Conservation (phyloP, 2,329 filamentous ascomycete species). For the Ophiostoma montium region DNA sequence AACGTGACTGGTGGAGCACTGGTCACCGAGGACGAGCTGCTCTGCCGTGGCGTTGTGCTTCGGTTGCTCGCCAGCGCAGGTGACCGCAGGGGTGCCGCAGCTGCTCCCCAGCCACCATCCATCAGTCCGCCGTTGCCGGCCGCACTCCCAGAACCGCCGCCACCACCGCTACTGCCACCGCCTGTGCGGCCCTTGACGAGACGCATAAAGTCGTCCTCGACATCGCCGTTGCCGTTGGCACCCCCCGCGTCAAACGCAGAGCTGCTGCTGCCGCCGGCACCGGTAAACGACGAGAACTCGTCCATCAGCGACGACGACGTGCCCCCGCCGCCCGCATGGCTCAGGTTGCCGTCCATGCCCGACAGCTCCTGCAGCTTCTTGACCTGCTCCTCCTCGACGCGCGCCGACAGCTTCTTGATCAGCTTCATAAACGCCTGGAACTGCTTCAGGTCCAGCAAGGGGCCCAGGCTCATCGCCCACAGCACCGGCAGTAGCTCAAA, state of each 20-base stretch:
- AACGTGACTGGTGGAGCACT: slow-evolving; percentile 35
- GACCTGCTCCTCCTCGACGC: slow-evolving; percentile 78
- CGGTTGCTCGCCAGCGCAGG: slow-evolving; percentile 1
- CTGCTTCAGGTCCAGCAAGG: slow-evolving; percentile 71
- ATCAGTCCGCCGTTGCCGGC: slow-evolving; percentile 9
- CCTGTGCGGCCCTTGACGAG: slow-evolving; percentile 65
- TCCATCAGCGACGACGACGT: slow-evolving; percentile 39
- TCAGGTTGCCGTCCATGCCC: not conserved
- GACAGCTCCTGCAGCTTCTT: slow-evolving; percentile 72
- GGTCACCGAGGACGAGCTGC: slow-evolving; percentile 19
- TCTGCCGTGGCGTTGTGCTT: not conserved
- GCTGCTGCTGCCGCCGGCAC: slow-evolving; percentile 13
- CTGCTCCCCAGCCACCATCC: slow-evolving; percentile 10
- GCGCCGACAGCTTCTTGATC: slow-evolving; percentile 64
- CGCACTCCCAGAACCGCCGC: too few relatives aligned
- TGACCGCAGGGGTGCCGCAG: slow-evolving; percentile 1
- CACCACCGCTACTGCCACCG: not conserved
- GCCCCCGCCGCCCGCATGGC: slow-evolving; percentile 24
- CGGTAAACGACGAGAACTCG: slow-evolving; percentile 59
- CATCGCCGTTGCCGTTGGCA: slow-evolving; percentile 27
- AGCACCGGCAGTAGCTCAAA: slow-evolving; percentile 80
- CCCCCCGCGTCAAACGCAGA: slow-evolving; percentile 37
- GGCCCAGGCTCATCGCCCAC: slow-evolving; percentile 85
- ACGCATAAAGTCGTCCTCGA: slow-evolving; percentile 68
- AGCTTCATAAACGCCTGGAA: slow-evolving; percentile 84